These are phyloP conservation scores for Delphinella strobiligena DNA, from an alignment of 2,329 filamentous ascomycete genomes.

Conservation along the genomic window DNA sequence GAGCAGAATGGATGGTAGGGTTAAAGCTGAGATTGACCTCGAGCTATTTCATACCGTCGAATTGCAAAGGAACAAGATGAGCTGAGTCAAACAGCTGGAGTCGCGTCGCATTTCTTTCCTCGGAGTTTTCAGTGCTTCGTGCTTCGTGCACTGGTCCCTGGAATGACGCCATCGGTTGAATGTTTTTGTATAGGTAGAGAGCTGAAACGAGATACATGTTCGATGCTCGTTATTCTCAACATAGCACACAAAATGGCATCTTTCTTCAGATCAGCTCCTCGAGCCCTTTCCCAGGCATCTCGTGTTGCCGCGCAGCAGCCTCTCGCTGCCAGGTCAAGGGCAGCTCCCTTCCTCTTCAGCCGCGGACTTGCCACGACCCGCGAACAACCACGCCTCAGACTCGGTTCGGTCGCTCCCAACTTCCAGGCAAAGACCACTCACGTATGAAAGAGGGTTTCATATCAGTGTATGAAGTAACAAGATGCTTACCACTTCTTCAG, in stretches of 20 bases:
- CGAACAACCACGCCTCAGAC: conserved; percentile 28
- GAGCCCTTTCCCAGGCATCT: conserved; percentile 18
- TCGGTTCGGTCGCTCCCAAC: conserved; percentile 55
- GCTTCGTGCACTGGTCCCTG: too few relatives aligned
- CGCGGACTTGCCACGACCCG: conserved; percentile 24
- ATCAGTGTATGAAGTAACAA: not conserved
- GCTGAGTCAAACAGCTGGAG: too few relatives aligned
- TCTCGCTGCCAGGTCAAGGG: conserved; percentile 16
- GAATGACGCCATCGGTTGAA: too few relatives aligned
- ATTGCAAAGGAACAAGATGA: too few relatives aligned
- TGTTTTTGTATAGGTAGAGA: too few relatives aligned
- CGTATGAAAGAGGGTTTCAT: conserved; percentile 8
- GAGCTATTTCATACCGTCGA: too few relatives aligned
- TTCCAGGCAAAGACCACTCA: conserved; percentile 72
- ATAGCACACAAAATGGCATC: conserved; percentile 20
- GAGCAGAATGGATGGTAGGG: too few relatives aligned
- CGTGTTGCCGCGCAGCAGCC: conserved; percentile 16
- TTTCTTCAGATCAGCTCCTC: conserved; percentile 23
- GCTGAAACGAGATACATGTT: too few relatives aligned
- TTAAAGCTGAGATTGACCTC: too few relatives aligned
- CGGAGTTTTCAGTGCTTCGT: too few relatives aligned
- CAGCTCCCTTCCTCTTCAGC: conserved; percentile 23
- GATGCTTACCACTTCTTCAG: conserved; percentile 18
- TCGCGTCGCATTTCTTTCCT: too few relatives aligned
- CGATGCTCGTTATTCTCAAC: too few relatives aligned